Percentiles rank a stretch among this genome's conserved stretches.
These are phyloP conservation scores for Digitaria exilis DNA, from an alignment of 202 grass and related monocot genomes.

Conservation along the genomic window DNA sequence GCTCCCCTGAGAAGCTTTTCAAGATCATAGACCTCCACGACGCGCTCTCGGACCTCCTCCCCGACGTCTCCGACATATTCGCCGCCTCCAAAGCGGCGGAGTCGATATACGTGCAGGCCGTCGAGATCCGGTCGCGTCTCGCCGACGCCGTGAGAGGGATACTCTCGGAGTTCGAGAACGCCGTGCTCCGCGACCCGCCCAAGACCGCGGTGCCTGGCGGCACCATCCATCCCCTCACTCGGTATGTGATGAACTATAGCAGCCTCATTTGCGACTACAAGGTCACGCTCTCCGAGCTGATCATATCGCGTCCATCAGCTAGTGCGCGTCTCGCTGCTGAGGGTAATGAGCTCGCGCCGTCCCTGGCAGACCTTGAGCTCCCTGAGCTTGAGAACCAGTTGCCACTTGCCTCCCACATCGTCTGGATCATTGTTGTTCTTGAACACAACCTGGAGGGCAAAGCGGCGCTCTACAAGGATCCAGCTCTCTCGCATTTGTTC, in stretches of 20 bases:
- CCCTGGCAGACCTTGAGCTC: conserved; percentile 63
- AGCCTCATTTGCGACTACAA: conserved; percentile 91
- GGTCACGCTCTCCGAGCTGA: conserved; percentile 68
- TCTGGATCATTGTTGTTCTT: conserved; percentile 90
- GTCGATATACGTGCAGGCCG: conserved; percentile 73
- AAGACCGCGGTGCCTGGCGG: conserved; percentile 74
- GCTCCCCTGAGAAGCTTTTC: conserved; percentile 93
- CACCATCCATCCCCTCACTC: conserved; percentile 86
- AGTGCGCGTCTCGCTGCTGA: conserved; percentile 60
- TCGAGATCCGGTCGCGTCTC: conserved; percentile 77
- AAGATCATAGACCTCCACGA: conserved; percentile 94
- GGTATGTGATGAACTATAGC: conserved; percentile 97
- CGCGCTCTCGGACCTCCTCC: conserved; percentile 78
- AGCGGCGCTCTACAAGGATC: conserved; percentile 73
- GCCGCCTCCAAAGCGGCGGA: conserved; percentile 69
- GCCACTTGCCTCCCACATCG: conserved; percentile 69
- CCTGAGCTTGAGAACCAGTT: conserved; percentile 73
- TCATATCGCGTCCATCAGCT: conserved; percentile 66
- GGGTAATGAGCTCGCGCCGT: conserved; percentile 46
- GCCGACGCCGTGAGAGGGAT: conserved; percentile 84
- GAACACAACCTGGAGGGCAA: conserved; percentile 81
- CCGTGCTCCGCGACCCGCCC: conserved; percentile 79
- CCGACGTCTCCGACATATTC: conserved; percentile 79
- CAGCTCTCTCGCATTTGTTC: conserved; percentile 70
- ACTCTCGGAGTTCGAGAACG: conserved; percentile 97